These are phyloP conservation scores for Sarocladiaceae sp. DNA, from an alignment of 2,329 filamentous ascomycete species.

Conservation along the genomic window DNA sequence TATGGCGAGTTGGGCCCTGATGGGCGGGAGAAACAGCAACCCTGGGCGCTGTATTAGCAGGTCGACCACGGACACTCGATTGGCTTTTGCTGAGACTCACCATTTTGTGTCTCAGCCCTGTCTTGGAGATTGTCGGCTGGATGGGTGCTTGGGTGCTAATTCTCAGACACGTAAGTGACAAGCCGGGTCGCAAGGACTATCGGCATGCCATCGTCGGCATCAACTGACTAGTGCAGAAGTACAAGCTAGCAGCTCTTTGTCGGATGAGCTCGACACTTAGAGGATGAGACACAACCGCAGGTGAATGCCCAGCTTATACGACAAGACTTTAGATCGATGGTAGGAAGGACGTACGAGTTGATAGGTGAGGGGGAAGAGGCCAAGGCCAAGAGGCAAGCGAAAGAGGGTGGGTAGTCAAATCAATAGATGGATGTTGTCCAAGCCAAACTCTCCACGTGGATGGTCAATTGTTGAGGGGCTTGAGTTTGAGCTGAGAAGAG, in stretches of 20 bases:
- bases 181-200: not conserved
- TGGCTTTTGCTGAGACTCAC: not conserved
- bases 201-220: not conserved
- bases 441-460: conserved; percentile 4
- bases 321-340: not conserved
- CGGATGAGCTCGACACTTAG: not conserved
- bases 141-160: not conserved
- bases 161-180: not conserved
- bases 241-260: not conserved
- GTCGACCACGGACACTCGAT: not conserved
- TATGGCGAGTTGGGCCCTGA: conserved; percentile 51
- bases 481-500: not conserved
- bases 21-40: conserved; percentile 54
- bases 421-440: not conserved
- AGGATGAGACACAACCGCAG: too few species aligned
- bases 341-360: not conserved
- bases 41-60: conserved; percentile 32
- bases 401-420: not conserved
- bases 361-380: not conserved
- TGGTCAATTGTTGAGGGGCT: not conserved
- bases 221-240: not conserved
- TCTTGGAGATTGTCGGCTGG: not conserved
- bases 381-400: conserved; percentile 1
- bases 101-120: not conserved
- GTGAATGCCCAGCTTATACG: too few species aligned